Base-by-base conservation (phyloP, 257 asterid species). In the Solanum rostratum region DNA sequence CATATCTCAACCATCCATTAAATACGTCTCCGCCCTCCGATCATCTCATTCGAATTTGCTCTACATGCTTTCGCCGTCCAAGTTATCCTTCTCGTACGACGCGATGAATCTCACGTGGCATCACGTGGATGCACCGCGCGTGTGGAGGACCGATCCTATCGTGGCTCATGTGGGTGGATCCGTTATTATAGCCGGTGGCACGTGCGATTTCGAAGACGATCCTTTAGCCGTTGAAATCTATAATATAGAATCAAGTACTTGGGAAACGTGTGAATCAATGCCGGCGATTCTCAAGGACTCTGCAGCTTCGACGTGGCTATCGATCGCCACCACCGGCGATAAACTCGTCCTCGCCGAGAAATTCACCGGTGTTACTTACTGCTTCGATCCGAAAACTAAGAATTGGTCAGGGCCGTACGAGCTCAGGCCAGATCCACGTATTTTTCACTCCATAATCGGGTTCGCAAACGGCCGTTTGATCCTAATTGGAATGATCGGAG, bases 111-210 rank as follows among this genome's bases (percentile, higher is more conserved):
- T 88, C 66, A 45, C 54, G 5, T 95, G 98, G 98, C 71, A 62
- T 87, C 92, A 90, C 83, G 91, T 83, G 80, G 90, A 62, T 0
- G 92, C 90, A 1, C 95, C 97, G 2, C 57, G 22, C 4, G 89
- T 89, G 69, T 93, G 94, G 94, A 92, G 97, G 33, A 85, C 69
- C 10, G 97, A 95, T 69, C 97, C 97, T 2, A 87, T 93, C 82
- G 94, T 93, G 46, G 94, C 94, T 57, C 87, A 86, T 14, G 92
- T 95, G 54, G 94, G 93, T 33, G 87, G 88, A 55, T 84, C 74
- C 19, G 81, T 95, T 71, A 81, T 95, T 0, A 80, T 95, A 5
- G 98, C 98, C 80, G 98, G 98, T 24, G 97, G 98, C 54, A 89
- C 90, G 8, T 93, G 95, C 68, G 96, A 95, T 70, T 92, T 90